phyloP scores from a whole-genome alignment of 176 grass and related monocot genomes.

The Tillandsia fasciculata region DNA sequence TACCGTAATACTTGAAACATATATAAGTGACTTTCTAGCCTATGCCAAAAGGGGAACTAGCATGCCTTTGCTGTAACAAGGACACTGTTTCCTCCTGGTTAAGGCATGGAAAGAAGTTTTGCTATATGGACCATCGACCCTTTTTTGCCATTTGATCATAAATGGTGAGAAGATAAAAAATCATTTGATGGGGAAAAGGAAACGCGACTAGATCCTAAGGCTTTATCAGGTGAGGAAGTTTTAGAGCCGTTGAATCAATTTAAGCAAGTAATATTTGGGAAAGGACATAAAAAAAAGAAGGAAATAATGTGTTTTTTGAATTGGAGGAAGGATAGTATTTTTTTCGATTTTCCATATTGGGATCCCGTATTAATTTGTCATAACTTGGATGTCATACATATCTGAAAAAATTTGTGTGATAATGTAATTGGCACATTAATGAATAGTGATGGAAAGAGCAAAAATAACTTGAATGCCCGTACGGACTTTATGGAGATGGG shows the following conservation, averaged over 20 bases:
- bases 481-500: background rate
- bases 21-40: background rate
- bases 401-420: background rate
- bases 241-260: too few relatives aligned
- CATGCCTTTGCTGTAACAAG: background rate
- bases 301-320: too few relatives aligned
- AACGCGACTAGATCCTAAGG: too few relatives aligned
- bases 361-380: background rate
- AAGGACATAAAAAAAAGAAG: too few relatives aligned
- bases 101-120: background rate
- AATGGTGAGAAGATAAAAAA: background rate
- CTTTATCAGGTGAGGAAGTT: too few relatives aligned
- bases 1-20: background rate
- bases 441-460: background rate
- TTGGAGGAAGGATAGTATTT: too few relatives aligned
- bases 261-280: too few relatives aligned
- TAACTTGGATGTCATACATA: background rate
- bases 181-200: too few relatives aligned
- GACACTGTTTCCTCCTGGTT: background rate
- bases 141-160: background rate
- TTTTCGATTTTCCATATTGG: background rate
- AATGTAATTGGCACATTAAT: background rate
- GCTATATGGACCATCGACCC: background rate
- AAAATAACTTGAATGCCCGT: constrained; percentile 2
- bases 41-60: too few relatives aligned